A percentile compares a stretch with the other conserved stretches of the same genome.
phyloP scores from a whole-genome alignment of 768 basidiomycete species.

The Tremella fuciformis region DNA sequence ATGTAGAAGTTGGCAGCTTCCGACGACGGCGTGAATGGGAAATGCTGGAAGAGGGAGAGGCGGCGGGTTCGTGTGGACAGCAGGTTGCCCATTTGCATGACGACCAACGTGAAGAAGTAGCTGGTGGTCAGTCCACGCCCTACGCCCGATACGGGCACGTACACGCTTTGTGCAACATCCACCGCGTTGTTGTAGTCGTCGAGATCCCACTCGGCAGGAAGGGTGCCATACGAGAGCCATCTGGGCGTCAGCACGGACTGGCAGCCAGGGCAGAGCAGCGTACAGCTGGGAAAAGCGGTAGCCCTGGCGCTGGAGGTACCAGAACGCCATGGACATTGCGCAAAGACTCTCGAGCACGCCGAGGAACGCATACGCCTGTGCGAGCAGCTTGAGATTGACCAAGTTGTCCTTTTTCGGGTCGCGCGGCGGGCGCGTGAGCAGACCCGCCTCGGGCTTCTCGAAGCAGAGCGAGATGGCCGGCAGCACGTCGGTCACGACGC shows the following conservation, averaged over 20 bases:
- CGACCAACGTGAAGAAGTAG: constrained; percentile 55
- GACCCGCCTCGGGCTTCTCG: constrained; percentile 63
- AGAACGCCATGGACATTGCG: constrained; percentile 59
- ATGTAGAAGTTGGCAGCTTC: constrained; percentile 54
- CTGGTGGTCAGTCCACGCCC: constrained; percentile 12
- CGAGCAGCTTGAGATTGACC: constrained; percentile 58
- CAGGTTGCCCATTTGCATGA: constrained; percentile 66
- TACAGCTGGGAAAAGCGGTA: constrained; percentile 40
- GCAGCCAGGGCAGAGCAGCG: constrained; percentile 1
- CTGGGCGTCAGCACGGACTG: constrained; percentile 6
- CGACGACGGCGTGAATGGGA: constrained; percentile 51
- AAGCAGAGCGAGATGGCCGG: constrained; percentile 60
- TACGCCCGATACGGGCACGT: constrained; percentile 21
- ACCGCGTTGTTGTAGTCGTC: constrained; percentile 47
- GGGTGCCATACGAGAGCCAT: constrained; percentile 54
- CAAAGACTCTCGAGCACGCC: constrained; percentile 57
- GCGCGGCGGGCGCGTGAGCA: constrained; percentile 60
- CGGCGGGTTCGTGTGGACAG: constrained; percentile 61
- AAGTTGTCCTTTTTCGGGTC: constrained; percentile 61
- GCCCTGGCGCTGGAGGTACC: constrained; percentile 55
- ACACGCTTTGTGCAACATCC: constrained; percentile 59
- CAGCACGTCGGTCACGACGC: constrained; percentile 61
- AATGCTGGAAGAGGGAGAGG: constrained; percentile 60
- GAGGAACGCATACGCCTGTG: constrained; percentile 64
- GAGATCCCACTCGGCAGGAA: constrained; percentile 54